These are phyloP conservation scores for Polygonum maritimum DNA, from an alignment of 148 eudicot species.

Conservation along the genomic window DNA sequence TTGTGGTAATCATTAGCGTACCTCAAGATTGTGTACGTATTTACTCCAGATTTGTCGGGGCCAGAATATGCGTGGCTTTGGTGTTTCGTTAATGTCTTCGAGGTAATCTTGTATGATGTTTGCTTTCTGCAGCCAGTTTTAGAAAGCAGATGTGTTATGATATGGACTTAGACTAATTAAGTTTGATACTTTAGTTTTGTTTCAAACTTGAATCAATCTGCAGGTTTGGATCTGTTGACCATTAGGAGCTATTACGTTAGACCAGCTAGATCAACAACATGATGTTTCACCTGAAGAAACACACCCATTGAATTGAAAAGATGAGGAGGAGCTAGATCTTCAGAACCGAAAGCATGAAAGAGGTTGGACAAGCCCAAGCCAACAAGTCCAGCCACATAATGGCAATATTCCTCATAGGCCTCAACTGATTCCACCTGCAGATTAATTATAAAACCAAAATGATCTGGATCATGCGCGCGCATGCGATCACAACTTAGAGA, in stretches of 20 bases:
- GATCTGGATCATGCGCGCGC: no score
- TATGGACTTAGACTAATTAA: not conserved
- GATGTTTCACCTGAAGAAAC: constrained; percentile 75
- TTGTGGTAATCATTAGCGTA: constrained; percentile 10
- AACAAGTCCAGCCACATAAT: constrained; percentile 90
- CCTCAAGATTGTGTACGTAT: constrained; percentile 92
- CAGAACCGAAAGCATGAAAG: constrained; percentile 79
- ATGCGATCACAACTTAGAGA: no score
- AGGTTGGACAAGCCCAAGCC: constrained; percentile 93
- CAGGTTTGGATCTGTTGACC: no score
- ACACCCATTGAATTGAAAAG: constrained; percentile 93
- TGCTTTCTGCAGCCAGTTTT: constrained; percentile 55
- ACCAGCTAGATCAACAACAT: constrained; percentile 8
- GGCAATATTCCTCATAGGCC: constrained; percentile 76
- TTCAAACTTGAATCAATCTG: no score
- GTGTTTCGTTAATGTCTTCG: constrained; percentile 93
- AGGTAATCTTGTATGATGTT: constrained; percentile 88
- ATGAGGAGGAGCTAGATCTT: constrained; percentile 55
- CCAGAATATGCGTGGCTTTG: constrained; percentile 97
- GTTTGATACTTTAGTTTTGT: no score
- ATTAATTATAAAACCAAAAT: no score
- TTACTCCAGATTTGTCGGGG: constrained; percentile 92
- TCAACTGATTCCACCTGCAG: no score
- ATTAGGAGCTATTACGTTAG: not conserved
- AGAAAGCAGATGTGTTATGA: not conserved